Evolutionary conservation across 2,329 filamentous ascomycete species (phyloP), one percentile per base, ranked within the genome.

Genomic region (Seiridium unicorne): DNA sequence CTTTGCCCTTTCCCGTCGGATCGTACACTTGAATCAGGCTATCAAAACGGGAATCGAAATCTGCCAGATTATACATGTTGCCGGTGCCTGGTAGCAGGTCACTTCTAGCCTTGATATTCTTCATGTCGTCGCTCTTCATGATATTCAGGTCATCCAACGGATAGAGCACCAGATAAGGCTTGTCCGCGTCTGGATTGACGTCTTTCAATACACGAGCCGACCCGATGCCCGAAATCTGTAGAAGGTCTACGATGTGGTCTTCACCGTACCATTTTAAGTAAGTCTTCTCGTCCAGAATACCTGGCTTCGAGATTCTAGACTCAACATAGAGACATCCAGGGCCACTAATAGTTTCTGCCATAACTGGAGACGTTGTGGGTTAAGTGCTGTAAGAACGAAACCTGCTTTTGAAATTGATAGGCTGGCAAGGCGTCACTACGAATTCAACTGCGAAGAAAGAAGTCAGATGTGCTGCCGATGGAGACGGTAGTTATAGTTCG

Each of bases 221-320:
- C 26, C 68, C 61, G 38, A 77, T 71, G 32, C 72, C 72, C 36
- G 65, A 68, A 2, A 70, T 76, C 32, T 61, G 58, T 5, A 76
- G 60, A 32, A 77, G 70, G 58, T 77, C 74, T 13, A 72, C 62
- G 40, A 76, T 76, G 62, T 77, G 75, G 40, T 74, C 73, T 18
- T 74, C 65, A 55, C 76, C 74, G 63, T 77, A 77, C 75, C 75
- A 77, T 51, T 68, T 64, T 46, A 74, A 58, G 55, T 69, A 76
- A 6, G 66, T 67, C 9, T 63, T 34, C 55, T 74, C 70, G 57
- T 66, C 60, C 53, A 76, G 69, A 35, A 72, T 63, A 36, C 70
- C 66, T 4, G 61, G 54, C 1, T 65, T 58, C 10, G 66, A 64
- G 63, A 74, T 72, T 8, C 60, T 61, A 6, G 68, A 69, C 47